These are phyloP conservation scores for Inonotus obliquus DNA, from an alignment of 1,284 basidiomycete species.

Conservation along the genomic window DNA sequence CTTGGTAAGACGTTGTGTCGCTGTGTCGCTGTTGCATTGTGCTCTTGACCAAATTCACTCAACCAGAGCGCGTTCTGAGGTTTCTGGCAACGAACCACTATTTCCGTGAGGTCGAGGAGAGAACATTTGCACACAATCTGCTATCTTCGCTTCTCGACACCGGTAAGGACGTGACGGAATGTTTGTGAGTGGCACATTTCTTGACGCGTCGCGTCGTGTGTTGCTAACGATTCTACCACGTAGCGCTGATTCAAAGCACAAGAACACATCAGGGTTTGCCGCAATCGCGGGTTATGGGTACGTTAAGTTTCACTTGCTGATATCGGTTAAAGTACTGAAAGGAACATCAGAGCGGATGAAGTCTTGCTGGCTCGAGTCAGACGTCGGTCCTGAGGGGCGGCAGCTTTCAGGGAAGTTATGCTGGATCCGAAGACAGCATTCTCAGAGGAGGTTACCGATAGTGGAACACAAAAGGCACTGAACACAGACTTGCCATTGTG, in stretches of 20 bases:
- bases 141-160: constrained; percentile 26
- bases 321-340: not conserved
- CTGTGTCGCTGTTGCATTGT: too few relatives aligned
- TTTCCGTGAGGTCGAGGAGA: constrained; percentile 25
- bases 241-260: constrained; percentile 9
- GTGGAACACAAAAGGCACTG: constrained; percentile 12
- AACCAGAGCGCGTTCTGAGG: constrained; percentile 21
- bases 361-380: constrained; percentile 28
- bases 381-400: too few relatives aligned
- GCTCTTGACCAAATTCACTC: too few relatives aligned
- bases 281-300: constrained; percentile 12
- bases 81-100: constrained; percentile 23
- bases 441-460: constrained; percentile 16
- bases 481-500: constrained; percentile 6
- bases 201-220: not conserved
- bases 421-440: constrained; percentile 18
- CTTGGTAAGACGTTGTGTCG: constrained; percentile 23
- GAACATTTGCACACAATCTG: constrained; percentile 23
- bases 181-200: constrained; percentile 3
- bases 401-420: not conserved
- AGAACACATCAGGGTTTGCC: constrained; percentile 8
- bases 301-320: not conserved
- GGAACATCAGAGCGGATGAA: not conserved
- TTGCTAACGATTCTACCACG: not conserved
- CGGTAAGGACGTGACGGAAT: constrained; percentile 22